Percentiles rank a stretch among this genome's conserved stretches.
These are phyloP conservation scores for Naganishia vaughanmartiniae DNA, from an alignment of 768 basidiomycete species.

Conservation along the genomic window DNA sequence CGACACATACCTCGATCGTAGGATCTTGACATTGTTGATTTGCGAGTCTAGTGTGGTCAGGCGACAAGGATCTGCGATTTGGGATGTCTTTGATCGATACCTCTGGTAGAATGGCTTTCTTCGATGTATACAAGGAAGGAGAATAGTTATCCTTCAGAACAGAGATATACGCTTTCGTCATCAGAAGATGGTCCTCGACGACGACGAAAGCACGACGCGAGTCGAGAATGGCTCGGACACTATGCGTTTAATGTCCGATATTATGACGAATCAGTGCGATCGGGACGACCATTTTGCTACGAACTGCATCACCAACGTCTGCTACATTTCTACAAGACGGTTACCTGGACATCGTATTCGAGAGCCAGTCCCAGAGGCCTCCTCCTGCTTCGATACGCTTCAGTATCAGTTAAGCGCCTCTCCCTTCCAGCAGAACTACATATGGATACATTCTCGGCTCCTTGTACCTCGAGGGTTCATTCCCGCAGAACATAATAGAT, in stretches of 20 bases:
- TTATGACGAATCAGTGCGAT: constrained; percentile 8
- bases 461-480: too few relatives aligned
- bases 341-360: too few relatives aligned
- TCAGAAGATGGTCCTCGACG: not conserved
- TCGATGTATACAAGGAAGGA: not conserved
- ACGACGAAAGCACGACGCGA: constrained; percentile 11
- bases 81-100: not conserved
- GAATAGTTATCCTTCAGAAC: not conserved
- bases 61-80: not conserved
- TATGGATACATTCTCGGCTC: too few relatives aligned
- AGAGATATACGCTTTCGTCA: constrained; percentile 13
- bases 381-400: too few relatives aligned
- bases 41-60: not conserved
- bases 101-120: not conserved
- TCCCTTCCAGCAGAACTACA: too few relatives aligned
- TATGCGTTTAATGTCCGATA: not conserved
- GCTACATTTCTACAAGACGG: too few relatives aligned
- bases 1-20: constrained; percentile 83
- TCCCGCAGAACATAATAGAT: too few relatives aligned
- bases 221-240: constrained; percentile 9
- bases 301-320: too few relatives aligned
- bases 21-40: constrained; percentile 63
- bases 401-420: too few relatives aligned
- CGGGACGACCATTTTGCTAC: not conserved
- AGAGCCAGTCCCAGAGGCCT: too few relatives aligned